These are phyloP conservation scores for Berberis vulgaris DNA, from an alignment of 164 flowering plant genomes.

Conservation along the genomic window DNA sequence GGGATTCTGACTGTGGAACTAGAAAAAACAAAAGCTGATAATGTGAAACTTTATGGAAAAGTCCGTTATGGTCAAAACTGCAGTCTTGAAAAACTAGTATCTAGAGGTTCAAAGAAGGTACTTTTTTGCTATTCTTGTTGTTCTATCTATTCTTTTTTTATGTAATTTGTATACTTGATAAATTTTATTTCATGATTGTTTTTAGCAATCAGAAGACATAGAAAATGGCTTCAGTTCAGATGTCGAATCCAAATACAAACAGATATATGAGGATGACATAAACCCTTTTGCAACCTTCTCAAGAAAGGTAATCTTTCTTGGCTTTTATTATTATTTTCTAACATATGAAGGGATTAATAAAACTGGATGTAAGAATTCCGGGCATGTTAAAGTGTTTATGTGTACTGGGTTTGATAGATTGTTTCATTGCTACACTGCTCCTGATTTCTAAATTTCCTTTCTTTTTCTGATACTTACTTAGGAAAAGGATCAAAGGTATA, in stretches of 20 bases:
- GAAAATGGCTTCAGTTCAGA: slow-evolving; percentile 96
- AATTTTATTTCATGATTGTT: slow-evolving; percentile 8
- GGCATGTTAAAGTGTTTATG: too few species aligned
- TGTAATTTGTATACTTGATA: neutral
- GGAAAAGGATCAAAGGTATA: too few species aligned
- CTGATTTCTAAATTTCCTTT: neutral
- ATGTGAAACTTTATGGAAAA: slow-evolving; percentile 95
- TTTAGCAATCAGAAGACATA: slow-evolving; percentile 74
- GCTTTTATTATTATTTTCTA: neutral
- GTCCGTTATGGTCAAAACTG: slow-evolving; percentile 98
- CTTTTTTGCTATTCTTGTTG: neutral
- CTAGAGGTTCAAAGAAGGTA: slow-evolving; percentile 96
- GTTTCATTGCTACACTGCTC: neutral
- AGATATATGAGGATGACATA: slow-evolving; percentile 95
- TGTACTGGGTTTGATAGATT: neutral
- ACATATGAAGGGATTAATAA: too few species aligned
- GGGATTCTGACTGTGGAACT: slow-evolving; percentile 58
- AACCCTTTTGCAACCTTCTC: slow-evolving; percentile 99
- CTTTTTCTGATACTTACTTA: neutral
- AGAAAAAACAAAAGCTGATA: slow-evolving; percentile 92
- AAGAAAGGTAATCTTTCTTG: slow-evolving; percentile 49
- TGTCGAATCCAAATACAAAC: slow-evolving; percentile 96
- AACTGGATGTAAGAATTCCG: too few species aligned
- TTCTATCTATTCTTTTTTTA: neutral
- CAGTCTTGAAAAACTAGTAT: slow-evolving; percentile 80